phyloP scores from a whole-genome alignment of 768 basidiomycete species.

The Gloeostereum incarnatum region DNA sequence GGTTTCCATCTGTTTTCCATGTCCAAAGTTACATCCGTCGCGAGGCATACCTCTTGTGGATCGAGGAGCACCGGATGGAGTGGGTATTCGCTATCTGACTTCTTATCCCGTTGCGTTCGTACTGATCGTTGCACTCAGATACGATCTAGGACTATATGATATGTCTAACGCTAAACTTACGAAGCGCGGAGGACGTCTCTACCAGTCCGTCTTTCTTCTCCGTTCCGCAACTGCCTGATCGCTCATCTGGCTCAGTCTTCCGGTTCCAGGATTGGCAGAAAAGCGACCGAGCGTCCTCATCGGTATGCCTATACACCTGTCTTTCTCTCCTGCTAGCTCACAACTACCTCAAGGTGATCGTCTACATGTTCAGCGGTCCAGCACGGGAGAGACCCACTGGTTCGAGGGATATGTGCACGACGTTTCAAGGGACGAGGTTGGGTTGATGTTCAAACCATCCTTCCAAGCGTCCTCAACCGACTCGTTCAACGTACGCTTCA shows the following conservation, averaged over 20 bases:
- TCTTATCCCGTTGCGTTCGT: not conserved
- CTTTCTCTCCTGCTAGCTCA: not conserved
- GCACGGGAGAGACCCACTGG: slow-evolving; percentile 34
- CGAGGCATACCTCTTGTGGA: slow-evolving; percentile 38
- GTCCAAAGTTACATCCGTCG: too few species aligned
- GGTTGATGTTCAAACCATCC: slow-evolving; percentile 34
- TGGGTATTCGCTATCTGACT: slow-evolving; percentile 14
- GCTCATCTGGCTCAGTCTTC: slow-evolving; percentile 20
- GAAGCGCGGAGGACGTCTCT: slow-evolving; percentile 15
- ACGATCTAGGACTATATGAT: slow-evolving; percentile 25
- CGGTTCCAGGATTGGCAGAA: slow-evolving; percentile 44
- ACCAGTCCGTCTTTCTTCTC: slow-evolving; percentile 20
- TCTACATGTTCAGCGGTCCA: slow-evolving; percentile 39
- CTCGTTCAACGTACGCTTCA: slow-evolving; percentile 44
- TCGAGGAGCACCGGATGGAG: slow-evolving; percentile 41
- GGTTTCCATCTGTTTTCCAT: too few species aligned
- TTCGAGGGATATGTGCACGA: slow-evolving; percentile 50
- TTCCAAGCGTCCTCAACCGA: slow-evolving; percentile 29
- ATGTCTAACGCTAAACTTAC: slow-evolving; percentile 23
- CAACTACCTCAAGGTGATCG: slow-evolving; percentile 32
- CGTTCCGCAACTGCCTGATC: slow-evolving; percentile 25
- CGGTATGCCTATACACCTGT: slow-evolving; percentile 24
- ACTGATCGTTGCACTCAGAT: slow-evolving; percentile 15
- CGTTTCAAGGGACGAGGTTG: slow-evolving; percentile 39
- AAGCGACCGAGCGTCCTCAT: slow-evolving; percentile 48